Evolutionary conservation across 2,329 filamentous ascomycete genomes (phyloP), one percentile per base, ranked within the genome.

Genomic region (Aspergillus eucalypticola): DNA sequence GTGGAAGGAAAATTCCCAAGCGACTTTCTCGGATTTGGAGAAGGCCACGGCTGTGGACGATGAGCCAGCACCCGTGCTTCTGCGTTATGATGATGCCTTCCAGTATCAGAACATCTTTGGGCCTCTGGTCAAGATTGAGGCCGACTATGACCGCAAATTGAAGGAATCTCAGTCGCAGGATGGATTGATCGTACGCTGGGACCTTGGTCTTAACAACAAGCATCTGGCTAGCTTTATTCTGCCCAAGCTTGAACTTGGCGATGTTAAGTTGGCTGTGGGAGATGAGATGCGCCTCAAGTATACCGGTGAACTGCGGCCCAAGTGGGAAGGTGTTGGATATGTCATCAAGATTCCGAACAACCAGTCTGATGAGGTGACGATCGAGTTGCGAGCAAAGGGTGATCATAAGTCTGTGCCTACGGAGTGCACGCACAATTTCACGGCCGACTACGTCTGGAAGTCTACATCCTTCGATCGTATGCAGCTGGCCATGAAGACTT

Each of bases 331-430:
- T 39, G 95, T 99, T 35, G 95, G 95, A 65, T 99, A 99, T 76
- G 95, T 99, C 62, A 93, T 98, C 81, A 99, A 99, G 81, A 98
- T 99, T 61, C 96, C 95, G 21, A 98, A 99, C 83, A 98, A 98
- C 78, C 92, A 96, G 80, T 97, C 93, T 13, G 95, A 99, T 71
- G 94, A 99, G 75, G 95, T 99, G 55, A 96, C 90, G 8, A 90
- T 99, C 65, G 95, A 99, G 76, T 81, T 99, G 73, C 90, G 95
- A 67, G 92, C 95, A 71, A 94, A 95, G 64, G 93, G 92, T 63
- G 96, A 96, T 73, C 93, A 98, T 80, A 98, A 98, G 78, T 91
- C 90, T 27, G 91, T 98, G 1, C 95, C 95, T 0, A 96, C 92
- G 0, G 94, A 99, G 71, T 95, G 94, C 76, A 96, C 94, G 0